A percentile compares a stretch with the other conserved stretches of the same genome.
Evolutionary conservation across 2,329 filamentous ascomycete genomes (phyloP).

Genomic region (Diaporthe ampelina): DNA sequence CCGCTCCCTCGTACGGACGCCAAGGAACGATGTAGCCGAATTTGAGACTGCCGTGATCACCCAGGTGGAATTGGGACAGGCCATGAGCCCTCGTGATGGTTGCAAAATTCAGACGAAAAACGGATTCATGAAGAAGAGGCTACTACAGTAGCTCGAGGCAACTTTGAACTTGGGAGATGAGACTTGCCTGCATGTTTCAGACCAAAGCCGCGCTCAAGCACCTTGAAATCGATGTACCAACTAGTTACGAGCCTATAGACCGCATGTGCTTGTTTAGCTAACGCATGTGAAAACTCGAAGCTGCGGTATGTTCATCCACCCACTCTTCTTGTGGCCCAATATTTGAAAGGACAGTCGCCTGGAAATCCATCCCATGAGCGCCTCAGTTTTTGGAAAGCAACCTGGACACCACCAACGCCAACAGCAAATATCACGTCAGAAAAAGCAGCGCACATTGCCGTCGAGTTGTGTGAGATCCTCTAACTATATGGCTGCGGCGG

Average conservation of each 20-base stretch:
- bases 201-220: background rate
- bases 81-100: background rate
- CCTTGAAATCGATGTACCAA: background rate
- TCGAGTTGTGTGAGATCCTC: background rate
- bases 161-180: background rate
- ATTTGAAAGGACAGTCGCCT: background rate
- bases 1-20: background rate
- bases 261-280: background rate
- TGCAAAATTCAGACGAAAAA: background rate
- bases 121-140: background rate
- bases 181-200: conserved; percentile 8
- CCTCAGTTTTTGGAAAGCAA: background rate
- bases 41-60: background rate
- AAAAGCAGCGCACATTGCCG: background rate
- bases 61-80: background rate
- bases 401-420: background rate
- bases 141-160: background rate
- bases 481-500: background rate
- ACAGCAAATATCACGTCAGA: background rate
- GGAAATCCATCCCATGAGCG: background rate
- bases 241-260: background rate
- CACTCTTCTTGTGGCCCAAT: background rate
- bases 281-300: background rate
- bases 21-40: background rate
- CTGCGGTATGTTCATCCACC: background rate